Evolutionary conservation across 805 yeast species (phyloP).

Genomic region (Sugiyamaella mastotermitis): DNA sequence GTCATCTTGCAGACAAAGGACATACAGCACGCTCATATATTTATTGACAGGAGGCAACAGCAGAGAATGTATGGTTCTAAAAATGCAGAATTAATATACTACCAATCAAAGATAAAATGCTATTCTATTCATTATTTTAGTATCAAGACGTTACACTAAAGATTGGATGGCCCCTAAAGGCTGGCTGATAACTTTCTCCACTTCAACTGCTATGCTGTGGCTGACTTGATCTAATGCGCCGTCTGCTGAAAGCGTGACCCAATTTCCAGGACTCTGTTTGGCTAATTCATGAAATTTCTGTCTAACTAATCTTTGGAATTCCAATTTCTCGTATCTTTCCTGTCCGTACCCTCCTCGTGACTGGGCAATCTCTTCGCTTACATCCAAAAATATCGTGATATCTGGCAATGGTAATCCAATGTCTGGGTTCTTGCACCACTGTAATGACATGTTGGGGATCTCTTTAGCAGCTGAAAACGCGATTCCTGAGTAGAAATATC

Average conservation of each 20-base stretch:
- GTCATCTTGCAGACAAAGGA: too few species aligned
- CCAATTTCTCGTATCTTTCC: slow-evolving; percentile 79
- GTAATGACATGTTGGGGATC: slow-evolving; percentile 43
- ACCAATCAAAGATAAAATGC: too few species aligned
- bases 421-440: slow-evolving; percentile 83
- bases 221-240: slow-evolving; percentile 51
- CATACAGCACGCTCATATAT: too few species aligned
- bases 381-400: slow-evolving; percentile 66
- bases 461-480: slow-evolving; percentile 84
- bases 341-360: slow-evolving; percentile 80
- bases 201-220: too few species aligned
- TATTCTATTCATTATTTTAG: too few species aligned
- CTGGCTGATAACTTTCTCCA: too few species aligned
- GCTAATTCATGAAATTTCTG: slow-evolving; percentile 42
- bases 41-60: too few species aligned
- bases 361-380: slow-evolving; percentile 40
- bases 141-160: too few species aligned
- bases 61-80: too few species aligned
- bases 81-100: too few species aligned
- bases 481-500: slow-evolving; percentile 89
- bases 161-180: too few species aligned
- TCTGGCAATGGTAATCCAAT: slow-evolving; percentile 85
- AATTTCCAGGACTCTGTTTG: slow-evolving; percentile 19
- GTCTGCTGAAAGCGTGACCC: slow-evolving; percentile 56
- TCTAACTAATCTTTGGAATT: slow-evolving; percentile 71